A percentile compares a stretch with the other conserved stretches of the same genome.
Evolutionary conservation across 345 rosid genomes (phyloP).

Genomic region (Populus ilicifolia): DNA sequence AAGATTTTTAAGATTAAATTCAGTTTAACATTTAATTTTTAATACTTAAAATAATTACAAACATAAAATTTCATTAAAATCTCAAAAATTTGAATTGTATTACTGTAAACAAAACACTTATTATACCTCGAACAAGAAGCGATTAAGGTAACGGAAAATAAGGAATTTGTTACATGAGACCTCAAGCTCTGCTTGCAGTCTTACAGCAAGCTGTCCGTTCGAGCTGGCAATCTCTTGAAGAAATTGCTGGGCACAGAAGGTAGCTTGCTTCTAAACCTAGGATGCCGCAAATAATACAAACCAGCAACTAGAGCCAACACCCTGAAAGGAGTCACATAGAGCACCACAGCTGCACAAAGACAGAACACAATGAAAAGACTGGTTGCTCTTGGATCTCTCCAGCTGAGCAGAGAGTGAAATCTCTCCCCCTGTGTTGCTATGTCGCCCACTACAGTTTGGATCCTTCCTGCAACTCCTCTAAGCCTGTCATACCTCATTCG

Average conservation of each 20-base stretch:
- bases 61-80: too few species aligned
- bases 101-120: neutral
- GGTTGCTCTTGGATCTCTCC: constrained; percentile 86
- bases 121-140: neutral
- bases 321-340: constrained; percentile 61
- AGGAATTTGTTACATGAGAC: neutral
- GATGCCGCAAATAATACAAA: constrained; percentile 63
- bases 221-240: constrained; percentile 70
- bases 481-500: constrained; percentile 72
- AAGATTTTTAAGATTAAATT: too few species aligned
- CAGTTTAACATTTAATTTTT: too few species aligned
- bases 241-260: constrained; percentile 79
- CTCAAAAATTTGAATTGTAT: too few species aligned
- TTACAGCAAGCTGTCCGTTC: constrained; percentile 60
- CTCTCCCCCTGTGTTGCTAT: constrained; percentile 89
- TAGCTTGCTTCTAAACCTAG: constrained; percentile 76
- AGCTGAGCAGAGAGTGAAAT: constrained; percentile 55
- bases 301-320: constrained; percentile 55
- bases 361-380: constrained; percentile 67
- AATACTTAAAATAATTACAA: too few species aligned
- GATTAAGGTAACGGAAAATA: neutral
- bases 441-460: constrained; percentile 74
- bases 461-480: constrained; percentile 73
- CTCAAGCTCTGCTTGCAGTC: neutral
- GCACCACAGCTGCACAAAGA: constrained; percentile 61